Percentiles rank a stretch among this genome's conserved stretches.
These are phyloP conservation scores for Tephrocybe sp. DNA, from an alignment of 768 basidiomycete genomes.

Conservation along the genomic window DNA sequence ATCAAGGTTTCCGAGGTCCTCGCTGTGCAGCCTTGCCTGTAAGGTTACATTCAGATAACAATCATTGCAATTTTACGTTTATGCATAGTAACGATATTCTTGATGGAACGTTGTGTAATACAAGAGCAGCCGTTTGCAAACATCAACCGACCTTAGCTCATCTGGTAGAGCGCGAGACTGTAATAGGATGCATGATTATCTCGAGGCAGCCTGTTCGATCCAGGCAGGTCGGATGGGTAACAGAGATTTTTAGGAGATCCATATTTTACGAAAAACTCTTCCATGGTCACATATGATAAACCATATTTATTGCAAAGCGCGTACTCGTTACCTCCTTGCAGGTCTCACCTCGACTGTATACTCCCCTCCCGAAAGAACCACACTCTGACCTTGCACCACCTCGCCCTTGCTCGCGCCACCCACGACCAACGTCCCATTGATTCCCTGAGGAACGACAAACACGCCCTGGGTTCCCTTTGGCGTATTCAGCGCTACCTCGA, in stretches of 20 bases:
- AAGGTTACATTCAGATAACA: too few species aligned
- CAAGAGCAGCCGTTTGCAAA: too few species aligned
- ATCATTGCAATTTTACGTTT: too few species aligned
- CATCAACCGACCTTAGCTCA: conserved; percentile 12
- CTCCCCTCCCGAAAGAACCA: conserved; percentile 5
- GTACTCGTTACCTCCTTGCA: too few species aligned
- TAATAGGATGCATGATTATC: conserved; percentile 1
- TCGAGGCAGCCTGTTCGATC: conserved; percentile 11
- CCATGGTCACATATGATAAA: too few species aligned
- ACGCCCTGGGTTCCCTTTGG: conserved; percentile 8
- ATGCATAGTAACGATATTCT: too few species aligned
- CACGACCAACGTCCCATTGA: conserved; percentile 26
- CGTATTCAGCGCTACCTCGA: background rate
- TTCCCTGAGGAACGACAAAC: conserved; percentile 24
- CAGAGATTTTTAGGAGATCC: too few species aligned
- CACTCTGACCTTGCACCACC: conserved; percentile 1
- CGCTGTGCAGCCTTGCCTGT: conserved; percentile 59
- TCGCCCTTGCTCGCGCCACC: conserved; percentile 18
- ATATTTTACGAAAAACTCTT: too few species aligned
- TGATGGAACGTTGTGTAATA: too few species aligned
- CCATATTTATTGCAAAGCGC: too few species aligned
- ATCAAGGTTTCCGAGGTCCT: conserved; percentile 50
- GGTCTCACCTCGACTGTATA: background rate
- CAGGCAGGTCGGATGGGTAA: conserved; percentile 11
- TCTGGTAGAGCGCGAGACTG: conserved; percentile 15